A percentile compares a stretch with the other conserved stretches of the same genome.
These are phyloP conservation scores for Alternaria arbusti DNA, from an alignment of 2,329 filamentous ascomycete species.

Conservation along the genomic window DNA sequence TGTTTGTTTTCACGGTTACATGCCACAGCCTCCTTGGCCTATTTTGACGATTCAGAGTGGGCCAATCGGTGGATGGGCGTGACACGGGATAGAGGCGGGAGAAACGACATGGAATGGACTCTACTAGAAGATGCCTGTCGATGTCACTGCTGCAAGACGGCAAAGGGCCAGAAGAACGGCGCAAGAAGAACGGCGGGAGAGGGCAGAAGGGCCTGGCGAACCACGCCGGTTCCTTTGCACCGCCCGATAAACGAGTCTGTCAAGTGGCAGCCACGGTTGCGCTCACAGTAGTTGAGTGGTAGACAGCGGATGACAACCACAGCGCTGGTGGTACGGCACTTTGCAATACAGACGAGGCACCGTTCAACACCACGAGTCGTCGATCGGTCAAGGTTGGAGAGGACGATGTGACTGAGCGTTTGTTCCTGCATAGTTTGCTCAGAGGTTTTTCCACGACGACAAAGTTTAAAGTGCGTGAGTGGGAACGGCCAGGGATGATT, in stretches of 20 bases:
- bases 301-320: constrained; percentile 21
- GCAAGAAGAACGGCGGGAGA: constrained; percentile 18
- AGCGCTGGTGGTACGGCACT: constrained; percentile 24
- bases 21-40: constrained; percentile 11
- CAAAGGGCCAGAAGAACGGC: constrained; percentile 25
- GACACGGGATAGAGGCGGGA: constrained; percentile 19
- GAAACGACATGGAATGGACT: constrained; percentile 16
- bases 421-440: constrained; percentile 38
- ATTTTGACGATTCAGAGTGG: not conserved
- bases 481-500: constrained; percentile 12
- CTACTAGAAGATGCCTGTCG: constrained; percentile 17
- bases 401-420: constrained; percentile 14
- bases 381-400: constrained; percentile 6
- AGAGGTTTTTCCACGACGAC: constrained; percentile 15
- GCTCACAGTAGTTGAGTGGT: constrained; percentile 26
- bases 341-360: constrained; percentile 1
- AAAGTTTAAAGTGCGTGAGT: constrained; percentile 13
- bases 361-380: constrained; percentile 13
- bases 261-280: constrained; percentile 30
- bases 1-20: constrained; percentile 27
- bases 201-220: constrained; percentile 22
- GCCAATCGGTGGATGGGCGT: constrained; percentile 22
- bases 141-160: constrained; percentile 30
- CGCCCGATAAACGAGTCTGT: constrained; percentile 30
- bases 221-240: constrained; percentile 20